Base-by-base conservation (phyloP, 495 filamentous ascomycete species). In the Halenospora varia region DNA sequence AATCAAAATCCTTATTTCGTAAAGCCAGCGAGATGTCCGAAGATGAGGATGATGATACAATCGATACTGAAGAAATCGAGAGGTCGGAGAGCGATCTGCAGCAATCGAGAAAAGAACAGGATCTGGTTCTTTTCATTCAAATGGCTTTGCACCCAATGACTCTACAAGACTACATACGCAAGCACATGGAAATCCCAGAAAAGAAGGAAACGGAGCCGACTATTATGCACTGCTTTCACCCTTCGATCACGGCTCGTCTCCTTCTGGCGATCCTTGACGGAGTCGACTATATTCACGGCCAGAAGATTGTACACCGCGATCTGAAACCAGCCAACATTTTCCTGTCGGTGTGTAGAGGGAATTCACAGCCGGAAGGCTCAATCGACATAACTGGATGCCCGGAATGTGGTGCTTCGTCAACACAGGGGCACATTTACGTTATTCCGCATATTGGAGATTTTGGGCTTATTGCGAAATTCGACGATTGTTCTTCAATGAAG, bases 271-370 rank as follows among this genome's bases (percentile, higher is more conserved):
- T 77, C 25, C 26, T 76, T 1, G 61, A 66, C 25, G 66, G 66
- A 9, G 25, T 68, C 3, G 48, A 60, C 22, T 64, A 68, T 20
- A 39, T 68, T 2, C 66, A 68, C 29, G 13, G 45, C 22, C 48
- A 62, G 10, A 42, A 58, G 1, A 68, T 78, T 47, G 65, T 76
- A 11, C 77, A 80, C 55, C 68, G 76, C 23, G 76, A 80, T 48
- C 63, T 78, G 48, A 80, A 80, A 52, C 77, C 76, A 0, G 64
- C 57, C 0, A 80, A 80, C 57, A 69, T 80, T 40, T 75, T 79
- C 53, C 62, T 80, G 3, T 65, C 71, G 0, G 29, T 70, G 42
- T 53, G 45, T 22, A 35, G 52, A 18, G 40, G 55, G 23, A 59
- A 68, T n/a, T 35, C 35, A 17, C 25, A 51, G 15, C 61, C 55